These are phyloP conservation scores for Amoebophrya sp. DNA, from an alignment of 169 alveolate species.

Conservation along the genomic window DNA sequence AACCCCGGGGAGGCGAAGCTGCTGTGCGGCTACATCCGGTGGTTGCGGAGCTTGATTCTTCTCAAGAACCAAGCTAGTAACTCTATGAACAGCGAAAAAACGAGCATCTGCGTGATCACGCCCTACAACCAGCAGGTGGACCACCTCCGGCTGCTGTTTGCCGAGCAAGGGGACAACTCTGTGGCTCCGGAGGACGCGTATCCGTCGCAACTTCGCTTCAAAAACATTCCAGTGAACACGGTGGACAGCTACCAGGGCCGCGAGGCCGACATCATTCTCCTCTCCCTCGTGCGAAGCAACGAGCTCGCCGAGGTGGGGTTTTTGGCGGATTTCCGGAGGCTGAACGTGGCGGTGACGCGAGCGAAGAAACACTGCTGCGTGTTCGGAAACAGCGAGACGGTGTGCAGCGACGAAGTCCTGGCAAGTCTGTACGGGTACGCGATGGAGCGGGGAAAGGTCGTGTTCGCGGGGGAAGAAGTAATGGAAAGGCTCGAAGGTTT, in stretches of 20 bases:
- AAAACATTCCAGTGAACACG: constrained; percentile 16
- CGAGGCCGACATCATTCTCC: constrained; percentile 31
- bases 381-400: constrained; percentile 51
- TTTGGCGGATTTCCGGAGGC: constrained; percentile 53
- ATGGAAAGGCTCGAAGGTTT: neutral
- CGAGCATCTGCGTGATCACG: constrained; percentile 22
- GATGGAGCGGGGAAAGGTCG: neutral
- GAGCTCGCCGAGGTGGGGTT: constrained; percentile 47
- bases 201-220: neutral
- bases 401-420: constrained; percentile 17
- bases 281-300: constrained; percentile 33
- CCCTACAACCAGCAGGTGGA: constrained; percentile 33
- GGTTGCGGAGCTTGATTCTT: neutral
- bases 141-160: constrained; percentile 21
- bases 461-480: neutral
- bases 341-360: constrained; percentile 67
- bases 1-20: neutral
- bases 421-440: neutral
- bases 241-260: constrained; percentile 36
- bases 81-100: neutral
- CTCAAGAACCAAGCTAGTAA: too few species aligned
- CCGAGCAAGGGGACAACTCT: constrained; percentile 9
- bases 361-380: constrained; percentile 53
- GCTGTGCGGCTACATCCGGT: neutral
- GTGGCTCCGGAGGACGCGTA: neutral